These are phyloP conservation scores for Leccinum obscurum DNA, from an alignment of 768 basidiomycete genomes.

Conservation along the genomic window DNA sequence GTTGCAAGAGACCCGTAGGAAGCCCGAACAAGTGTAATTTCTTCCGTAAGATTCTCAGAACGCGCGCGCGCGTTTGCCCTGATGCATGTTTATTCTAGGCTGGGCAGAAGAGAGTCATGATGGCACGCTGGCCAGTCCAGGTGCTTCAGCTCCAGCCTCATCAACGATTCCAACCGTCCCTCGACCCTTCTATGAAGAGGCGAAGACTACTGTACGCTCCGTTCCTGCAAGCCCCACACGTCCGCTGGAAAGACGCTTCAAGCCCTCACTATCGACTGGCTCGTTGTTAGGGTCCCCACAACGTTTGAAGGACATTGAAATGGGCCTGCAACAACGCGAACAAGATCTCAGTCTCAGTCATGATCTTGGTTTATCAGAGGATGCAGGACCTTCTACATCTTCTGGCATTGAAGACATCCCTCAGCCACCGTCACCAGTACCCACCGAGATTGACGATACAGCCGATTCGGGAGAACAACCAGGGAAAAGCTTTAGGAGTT, in stretches of 20 bases:
- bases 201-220: neutral
- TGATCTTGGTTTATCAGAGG: slow-evolving; percentile 6
- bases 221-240: slow-evolving; percentile 2
- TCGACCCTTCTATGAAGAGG: slow-evolving; percentile 1
- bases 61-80: neutral
- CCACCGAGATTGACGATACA: slow-evolving; percentile 27
- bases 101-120: slow-evolving; percentile 33
- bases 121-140: neutral
- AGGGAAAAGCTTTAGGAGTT: slow-evolving; percentile 17
- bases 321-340: slow-evolving; percentile 20
- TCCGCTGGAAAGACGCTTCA: neutral
- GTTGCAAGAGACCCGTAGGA: slow-evolving; percentile 32
- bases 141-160: neutral
- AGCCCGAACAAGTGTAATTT: slow-evolving; percentile 32
- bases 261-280: neutral
- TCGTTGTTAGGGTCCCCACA: slow-evolving; percentile 6
- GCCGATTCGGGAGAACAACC: slow-evolving; percentile 12
- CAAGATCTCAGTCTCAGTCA: slow-evolving; percentile 14
- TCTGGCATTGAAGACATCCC: slow-evolving; percentile 2
- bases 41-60: slow-evolving; percentile 35
- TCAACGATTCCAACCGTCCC: neutral
- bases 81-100: slow-evolving; percentile 17
- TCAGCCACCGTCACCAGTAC: slow-evolving; percentile 29
- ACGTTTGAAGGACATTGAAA: slow-evolving; percentile 17
- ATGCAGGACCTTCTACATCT: neutral